These are phyloP conservation scores for Diaporthe ilicicola DNA, from an alignment of 2,329 filamentous ascomycete species.

Conservation along the genomic window DNA sequence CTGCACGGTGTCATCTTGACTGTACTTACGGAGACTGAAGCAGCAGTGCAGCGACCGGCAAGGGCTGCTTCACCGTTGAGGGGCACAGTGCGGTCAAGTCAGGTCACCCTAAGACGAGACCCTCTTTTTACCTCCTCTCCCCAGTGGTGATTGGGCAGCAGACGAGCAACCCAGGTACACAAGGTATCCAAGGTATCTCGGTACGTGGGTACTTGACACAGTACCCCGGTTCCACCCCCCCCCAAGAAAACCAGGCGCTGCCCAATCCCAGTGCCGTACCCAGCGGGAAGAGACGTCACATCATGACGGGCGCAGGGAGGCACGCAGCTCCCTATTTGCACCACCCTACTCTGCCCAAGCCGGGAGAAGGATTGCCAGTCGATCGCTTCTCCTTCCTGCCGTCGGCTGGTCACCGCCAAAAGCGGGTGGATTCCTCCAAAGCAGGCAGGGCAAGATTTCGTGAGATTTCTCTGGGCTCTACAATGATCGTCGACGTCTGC, in stretches of 20 bases:
- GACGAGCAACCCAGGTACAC: neutral
- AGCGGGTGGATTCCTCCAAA: slow-evolving; percentile 16
- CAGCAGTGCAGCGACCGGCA: neutral
- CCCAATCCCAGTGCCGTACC: slow-evolving; percentile 5
- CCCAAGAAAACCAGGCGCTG: neutral
- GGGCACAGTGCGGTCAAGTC: slow-evolving; percentile 9
- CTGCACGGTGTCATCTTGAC: neutral
- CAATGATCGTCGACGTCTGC: slow-evolving; percentile 14
- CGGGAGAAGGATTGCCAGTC: slow-evolving; percentile 10
- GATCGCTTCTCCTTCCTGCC: slow-evolving; percentile 15
- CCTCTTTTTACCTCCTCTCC: neutral
- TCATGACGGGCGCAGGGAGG: slow-evolving; percentile 22
- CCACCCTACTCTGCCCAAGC: slow-evolving; percentile 17
- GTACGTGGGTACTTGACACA: neutral
- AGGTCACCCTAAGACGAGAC: neutral
- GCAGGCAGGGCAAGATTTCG: neutral
- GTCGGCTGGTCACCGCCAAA: slow-evolving; percentile 26
- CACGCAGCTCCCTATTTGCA: slow-evolving; percentile 26
- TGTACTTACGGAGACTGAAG: neutral
- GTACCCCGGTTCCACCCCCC: neutral
- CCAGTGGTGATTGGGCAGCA: neutral
- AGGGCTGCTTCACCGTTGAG: slow-evolving; percentile 18
- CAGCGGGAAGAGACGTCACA: slow-evolving; percentile 26
- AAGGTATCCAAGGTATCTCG: neutral
- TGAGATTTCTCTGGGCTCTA: slow-evolving; percentile 6